These are phyloP conservation scores for Globisporangium okanoganense DNA, from an alignment of 352 stramenopile genomes.

Conservation along the genomic window DNA sequence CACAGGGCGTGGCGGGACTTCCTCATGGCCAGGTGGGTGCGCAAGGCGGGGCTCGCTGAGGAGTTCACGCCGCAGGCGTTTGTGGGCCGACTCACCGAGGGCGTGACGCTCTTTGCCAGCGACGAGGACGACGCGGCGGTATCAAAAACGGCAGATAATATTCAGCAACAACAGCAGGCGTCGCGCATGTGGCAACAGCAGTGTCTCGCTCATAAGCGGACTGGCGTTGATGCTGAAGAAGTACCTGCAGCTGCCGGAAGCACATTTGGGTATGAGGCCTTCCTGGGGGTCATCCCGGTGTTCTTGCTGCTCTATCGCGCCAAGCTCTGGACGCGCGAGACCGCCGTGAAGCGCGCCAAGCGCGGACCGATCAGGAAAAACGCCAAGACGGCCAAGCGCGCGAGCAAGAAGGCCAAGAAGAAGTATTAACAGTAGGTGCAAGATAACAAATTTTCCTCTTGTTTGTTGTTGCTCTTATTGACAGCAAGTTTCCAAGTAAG, in stretches of 20 bases:
- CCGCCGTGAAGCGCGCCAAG: constrained; percentile 10
- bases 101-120: constrained; percentile 23
- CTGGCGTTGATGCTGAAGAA: not conserved
- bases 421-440: too few species aligned
- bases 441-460: too few species aligned
- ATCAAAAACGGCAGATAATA: not conserved
- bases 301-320: constrained; percentile 7
- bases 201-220: constrained; percentile 11
- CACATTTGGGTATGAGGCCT: too few species aligned
- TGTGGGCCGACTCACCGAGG: constrained; percentile 50
- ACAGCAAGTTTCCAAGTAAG: too few species aligned
- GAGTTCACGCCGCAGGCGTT: constrained; percentile 70
- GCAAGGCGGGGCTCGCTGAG: constrained; percentile 22
- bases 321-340: constrained; percentile 18
- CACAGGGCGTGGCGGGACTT: constrained; percentile 46
- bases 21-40: constrained; percentile 48
- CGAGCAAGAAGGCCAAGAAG: constrained; percentile 11
- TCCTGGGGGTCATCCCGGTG: not conserved
- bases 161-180: not conserved
- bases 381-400: constrained; percentile 4
- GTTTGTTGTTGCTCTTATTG: too few species aligned
- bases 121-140: not conserved
- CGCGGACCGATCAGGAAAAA: constrained; percentile 9
- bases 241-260: not conserved
- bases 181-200: not conserved